Conservation (phyloP, 495 filamentous ascomycete genomes). For the Xeromyces bisporus region DNA sequence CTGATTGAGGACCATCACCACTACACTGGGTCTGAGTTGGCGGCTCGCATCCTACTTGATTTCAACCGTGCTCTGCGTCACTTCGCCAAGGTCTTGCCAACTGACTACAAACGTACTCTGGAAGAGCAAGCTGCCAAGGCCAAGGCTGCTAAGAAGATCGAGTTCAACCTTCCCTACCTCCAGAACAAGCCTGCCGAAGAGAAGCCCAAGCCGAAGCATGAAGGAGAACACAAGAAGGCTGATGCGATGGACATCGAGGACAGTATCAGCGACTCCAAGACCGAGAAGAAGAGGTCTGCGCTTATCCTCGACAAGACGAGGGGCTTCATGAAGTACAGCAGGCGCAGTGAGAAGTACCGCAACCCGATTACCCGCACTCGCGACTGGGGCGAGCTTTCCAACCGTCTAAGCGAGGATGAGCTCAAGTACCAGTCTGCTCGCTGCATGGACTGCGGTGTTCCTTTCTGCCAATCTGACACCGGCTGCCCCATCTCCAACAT, state of each 20-base stretch:
- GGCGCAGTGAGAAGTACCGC: constrained; percentile 90
- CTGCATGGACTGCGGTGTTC: constrained; percentile 99
- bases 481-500: constrained; percentile 99
- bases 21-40: constrained; percentile 95
- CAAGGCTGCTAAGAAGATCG: constrained; percentile 64
- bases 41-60: constrained; percentile 89
- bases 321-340: constrained; percentile 98
- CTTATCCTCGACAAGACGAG: constrained; percentile 93
- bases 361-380: constrained; percentile 69
- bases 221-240: constrained; percentile 47
- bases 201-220: constrained; percentile 43
- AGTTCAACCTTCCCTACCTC: constrained; percentile 70
- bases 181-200: constrained; percentile 39
- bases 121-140: constrained; percentile 72
- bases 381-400: constrained; percentile 90
- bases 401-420: constrained; percentile 84
- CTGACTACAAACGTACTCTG: constrained; percentile 94
- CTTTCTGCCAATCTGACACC: constrained; percentile 95
- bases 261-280: constrained; percentile 66
- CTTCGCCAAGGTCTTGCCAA: constrained; percentile 89
- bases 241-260: constrained; percentile 93
- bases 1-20: constrained; percentile 97
- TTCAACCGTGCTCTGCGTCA: constrained; percentile 85
- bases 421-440: constrained; percentile 97
- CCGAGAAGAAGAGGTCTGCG: constrained; percentile 85